Percentiles rank a stretch among this genome's conserved stretches.
phyloP scores from a whole-genome alignment of 2,329 filamentous ascomycete genomes.

The Karstenula rhodostoma region DNA sequence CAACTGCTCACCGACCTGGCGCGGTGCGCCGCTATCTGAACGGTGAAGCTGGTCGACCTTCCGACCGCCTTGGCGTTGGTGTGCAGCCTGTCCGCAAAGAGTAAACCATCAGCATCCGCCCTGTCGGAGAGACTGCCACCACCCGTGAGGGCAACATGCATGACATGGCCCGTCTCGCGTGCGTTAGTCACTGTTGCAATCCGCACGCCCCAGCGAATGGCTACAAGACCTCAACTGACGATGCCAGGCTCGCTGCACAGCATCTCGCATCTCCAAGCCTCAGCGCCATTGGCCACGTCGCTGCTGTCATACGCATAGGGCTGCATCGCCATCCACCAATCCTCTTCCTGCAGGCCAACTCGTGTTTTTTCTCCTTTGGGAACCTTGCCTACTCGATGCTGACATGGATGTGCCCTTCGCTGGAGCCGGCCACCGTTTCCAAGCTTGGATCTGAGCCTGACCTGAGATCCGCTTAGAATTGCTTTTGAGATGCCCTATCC shows the following conservation, averaged over 20 bases:
- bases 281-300: neutral
- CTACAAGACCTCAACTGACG: neutral
- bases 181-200: neutral
- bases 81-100: slow-evolving; percentile 3
- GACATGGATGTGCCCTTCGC: neutral
- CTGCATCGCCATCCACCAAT: slow-evolving; percentile 1
- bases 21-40: neutral
- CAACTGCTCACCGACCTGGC: neutral
- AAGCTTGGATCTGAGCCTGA: no score
- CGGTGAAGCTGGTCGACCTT: slow-evolving; percentile 2
- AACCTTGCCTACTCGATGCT: no score
- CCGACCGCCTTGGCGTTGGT: neutral
- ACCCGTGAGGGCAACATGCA: neutral
- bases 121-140: neutral
- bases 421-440: no score
- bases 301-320: neutral
- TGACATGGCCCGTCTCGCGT: neutral
- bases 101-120: neutral
- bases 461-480: neutral
- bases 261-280: neutral
- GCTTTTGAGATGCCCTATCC: neutral
- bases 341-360: neutral
- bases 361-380: neutral
- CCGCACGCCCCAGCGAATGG: neutral
- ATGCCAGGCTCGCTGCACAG: neutral